These are phyloP conservation scores for Fusarium irregulare DNA, from an alignment of 2,329 filamentous ascomycete genomes.

Conservation along the genomic window DNA sequence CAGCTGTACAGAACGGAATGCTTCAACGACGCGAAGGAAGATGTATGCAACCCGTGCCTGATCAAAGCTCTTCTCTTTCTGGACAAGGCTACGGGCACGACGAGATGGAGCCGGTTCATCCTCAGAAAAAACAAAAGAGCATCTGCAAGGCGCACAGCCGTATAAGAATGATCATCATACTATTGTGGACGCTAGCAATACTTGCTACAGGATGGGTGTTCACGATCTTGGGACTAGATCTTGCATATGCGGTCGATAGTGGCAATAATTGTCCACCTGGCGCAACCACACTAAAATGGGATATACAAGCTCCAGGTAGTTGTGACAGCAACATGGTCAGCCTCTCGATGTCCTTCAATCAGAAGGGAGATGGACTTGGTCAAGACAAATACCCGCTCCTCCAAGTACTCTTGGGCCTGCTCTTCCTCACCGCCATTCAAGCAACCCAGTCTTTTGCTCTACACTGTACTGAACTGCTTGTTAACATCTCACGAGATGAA, in stretches of 20 bases:
- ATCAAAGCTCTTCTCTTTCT: background rate
- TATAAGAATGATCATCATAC: background rate
- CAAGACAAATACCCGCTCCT: background rate
- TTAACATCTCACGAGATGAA: background rate
- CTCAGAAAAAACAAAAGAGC: background rate
- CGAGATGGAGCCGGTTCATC: background rate
- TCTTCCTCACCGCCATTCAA: background rate
- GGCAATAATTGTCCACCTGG: background rate
- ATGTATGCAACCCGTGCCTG: background rate
- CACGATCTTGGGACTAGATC: background rate
- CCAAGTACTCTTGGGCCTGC: background rate
- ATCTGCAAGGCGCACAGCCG: background rate
- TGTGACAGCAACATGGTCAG: background rate
- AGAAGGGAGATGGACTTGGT: accelerated
- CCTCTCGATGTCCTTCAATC: background rate
- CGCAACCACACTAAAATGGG: background rate
- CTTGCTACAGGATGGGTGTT: background rate
- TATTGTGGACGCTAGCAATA: background rate
- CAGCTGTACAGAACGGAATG: background rate
- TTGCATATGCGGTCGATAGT: background rate
- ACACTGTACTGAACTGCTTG: background rate
- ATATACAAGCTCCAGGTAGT: background rate
- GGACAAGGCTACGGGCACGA: background rate
- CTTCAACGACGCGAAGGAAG: background rate
- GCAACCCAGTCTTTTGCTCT: background rate